phyloP scores from a whole-genome alignment of 371 early-diverging fungal genomes.

The Massospora cicadina region DNA sequence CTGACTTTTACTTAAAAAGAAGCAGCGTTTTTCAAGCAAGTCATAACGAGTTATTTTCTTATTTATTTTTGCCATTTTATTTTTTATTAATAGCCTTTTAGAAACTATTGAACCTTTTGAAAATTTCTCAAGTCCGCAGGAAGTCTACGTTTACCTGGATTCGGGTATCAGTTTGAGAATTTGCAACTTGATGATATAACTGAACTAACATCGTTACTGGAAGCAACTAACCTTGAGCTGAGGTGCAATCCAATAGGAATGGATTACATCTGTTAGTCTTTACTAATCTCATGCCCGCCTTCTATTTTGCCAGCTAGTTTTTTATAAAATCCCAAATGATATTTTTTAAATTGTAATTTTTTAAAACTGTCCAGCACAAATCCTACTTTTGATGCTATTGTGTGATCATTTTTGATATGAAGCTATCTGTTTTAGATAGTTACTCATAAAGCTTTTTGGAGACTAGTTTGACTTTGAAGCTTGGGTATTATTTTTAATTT shows the following conservation, averaged over 20 bases:
- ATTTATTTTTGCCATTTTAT: not conserved
- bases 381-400: too few relatives aligned
- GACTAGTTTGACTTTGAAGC: too few relatives aligned
- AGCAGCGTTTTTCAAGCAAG: not conserved
- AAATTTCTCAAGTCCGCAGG: not conserved
- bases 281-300: too few relatives aligned
- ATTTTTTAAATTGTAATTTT: too few relatives aligned
- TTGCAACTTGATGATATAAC: not conserved
- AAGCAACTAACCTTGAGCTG: not conserved
- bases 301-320: too few relatives aligned
- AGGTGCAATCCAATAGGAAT: not conserved
- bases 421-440: too few relatives aligned
- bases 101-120: not conserved
- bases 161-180: not conserved
- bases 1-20: too few relatives aligned
- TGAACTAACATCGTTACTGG: not conserved
- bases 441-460: too few relatives aligned
- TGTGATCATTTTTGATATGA: too few relatives aligned
- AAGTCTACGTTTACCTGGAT: not conserved
- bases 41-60: not conserved
- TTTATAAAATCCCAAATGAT: too few relatives aligned
- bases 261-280: not conserved
- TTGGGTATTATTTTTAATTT: too few relatives aligned
- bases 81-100: not conserved
- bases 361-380: too few relatives aligned